Conservation (phyloP, 139 green algal species). For the Micractinium conductrix region DNA sequence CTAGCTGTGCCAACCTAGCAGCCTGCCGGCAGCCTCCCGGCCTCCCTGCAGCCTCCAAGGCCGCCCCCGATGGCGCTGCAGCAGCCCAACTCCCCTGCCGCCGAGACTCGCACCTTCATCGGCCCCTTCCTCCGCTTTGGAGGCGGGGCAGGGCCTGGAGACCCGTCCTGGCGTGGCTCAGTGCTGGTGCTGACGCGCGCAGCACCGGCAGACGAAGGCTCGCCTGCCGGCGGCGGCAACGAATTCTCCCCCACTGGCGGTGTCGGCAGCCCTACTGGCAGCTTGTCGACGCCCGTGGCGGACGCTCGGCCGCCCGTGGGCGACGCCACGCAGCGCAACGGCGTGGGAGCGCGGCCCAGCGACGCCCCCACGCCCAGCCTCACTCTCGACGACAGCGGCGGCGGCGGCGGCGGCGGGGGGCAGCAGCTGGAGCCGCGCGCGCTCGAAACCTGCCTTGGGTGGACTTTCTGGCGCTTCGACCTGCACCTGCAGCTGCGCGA, state of each 20-base stretch:
- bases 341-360: not conserved
- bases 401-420: not conserved
- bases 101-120: constrained; percentile 4
- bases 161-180: constrained; percentile 15
- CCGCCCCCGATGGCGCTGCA: not conserved
- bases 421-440: not conserved
- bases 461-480: constrained; percentile 62
- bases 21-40: too few relatives aligned
- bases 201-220: not conserved
- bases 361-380: not conserved
- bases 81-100: not conserved
- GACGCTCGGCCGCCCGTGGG: not conserved
- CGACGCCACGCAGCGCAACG: not conserved
- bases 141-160: constrained; percentile 10
- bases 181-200: constrained; percentile 23
- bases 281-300: too few relatives aligned
- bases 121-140: constrained; percentile 40
- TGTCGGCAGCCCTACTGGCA: too few relatives aligned
- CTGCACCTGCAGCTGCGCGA: constrained; percentile 35
- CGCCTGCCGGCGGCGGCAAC: too few relatives aligned
- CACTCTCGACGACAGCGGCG: not conserved
- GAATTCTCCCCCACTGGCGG: too few relatives aligned
- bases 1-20: too few relatives aligned
- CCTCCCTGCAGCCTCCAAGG: too few relatives aligned
- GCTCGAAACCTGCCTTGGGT: constrained; percentile 42